Percentiles rank a stretch among this genome's conserved stretches.
Conservation (phyloP, 495 filamentous ascomycete species). For the Penicillium parvum region DNA sequence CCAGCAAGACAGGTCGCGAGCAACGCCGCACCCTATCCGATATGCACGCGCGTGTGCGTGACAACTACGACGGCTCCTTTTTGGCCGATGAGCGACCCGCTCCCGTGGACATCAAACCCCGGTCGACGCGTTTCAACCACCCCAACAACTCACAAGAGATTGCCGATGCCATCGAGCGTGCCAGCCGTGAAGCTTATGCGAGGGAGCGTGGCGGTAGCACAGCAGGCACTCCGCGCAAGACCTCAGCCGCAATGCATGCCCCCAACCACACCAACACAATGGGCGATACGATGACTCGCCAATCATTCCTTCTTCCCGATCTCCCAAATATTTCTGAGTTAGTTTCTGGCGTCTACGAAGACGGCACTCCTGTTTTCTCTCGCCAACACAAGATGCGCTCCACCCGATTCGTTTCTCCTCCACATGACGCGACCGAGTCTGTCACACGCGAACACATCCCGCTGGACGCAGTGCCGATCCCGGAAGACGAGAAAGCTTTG, state of each 20-base stretch:
- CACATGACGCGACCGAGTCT: conserved; percentile 36
- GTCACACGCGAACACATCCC: conserved; percentile 42
- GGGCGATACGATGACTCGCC: conserved; percentile 42
- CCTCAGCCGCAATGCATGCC: conserved; percentile 6
- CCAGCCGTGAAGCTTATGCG: conserved; percentile 38
- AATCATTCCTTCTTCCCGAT: conserved; percentile 64
- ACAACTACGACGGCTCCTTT: conserved; percentile 52
- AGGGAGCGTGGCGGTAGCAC: conserved; percentile 30
- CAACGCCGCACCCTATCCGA: conserved; percentile 46
- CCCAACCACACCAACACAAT: conserved; percentile 23
- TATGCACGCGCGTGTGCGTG: conserved; percentile 52
- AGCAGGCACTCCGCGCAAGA: conserved; percentile 22
- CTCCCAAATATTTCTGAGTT: conserved; percentile 69
- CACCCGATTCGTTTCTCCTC: conserved; percentile 54
- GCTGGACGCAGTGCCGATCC: conserved; percentile 61
- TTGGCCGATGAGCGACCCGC: conserved; percentile 49
- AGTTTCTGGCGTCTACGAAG: conserved; percentile 62
- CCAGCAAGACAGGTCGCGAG: conserved; percentile 33
- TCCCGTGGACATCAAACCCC: conserved; percentile 41
- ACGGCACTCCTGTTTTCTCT: conserved; percentile 61
- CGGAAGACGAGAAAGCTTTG: conserved; percentile 64
- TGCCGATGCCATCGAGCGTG: conserved; percentile 41
- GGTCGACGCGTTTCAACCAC: conserved; percentile 54
- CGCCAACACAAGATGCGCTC: conserved; percentile 45
- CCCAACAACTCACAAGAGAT: conserved; percentile 43